A percentile compares a stretch with the other conserved stretches of the same genome.
phyloP scores from a whole-genome alignment of 345 rosid genomes.

The Pistacia vera region DNA sequence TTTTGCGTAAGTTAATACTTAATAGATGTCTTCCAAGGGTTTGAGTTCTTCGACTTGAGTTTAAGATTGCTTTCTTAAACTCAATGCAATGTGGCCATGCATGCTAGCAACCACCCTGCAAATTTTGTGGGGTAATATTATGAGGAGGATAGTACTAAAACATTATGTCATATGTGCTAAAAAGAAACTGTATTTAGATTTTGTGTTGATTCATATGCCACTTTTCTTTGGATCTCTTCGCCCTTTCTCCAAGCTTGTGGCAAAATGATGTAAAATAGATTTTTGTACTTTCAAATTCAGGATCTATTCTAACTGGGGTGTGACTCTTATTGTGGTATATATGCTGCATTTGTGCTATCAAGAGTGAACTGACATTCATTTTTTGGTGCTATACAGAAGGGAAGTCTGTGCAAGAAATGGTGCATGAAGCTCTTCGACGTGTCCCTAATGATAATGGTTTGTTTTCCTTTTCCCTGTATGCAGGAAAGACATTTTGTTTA shows the following conservation, averaged over 20 bases:
- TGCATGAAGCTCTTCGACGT: slow-evolving; percentile 84
- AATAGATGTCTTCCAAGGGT: slow-evolving; percentile 12
- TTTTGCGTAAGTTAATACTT: slow-evolving; percentile 74
- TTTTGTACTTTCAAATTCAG: slow-evolving; percentile 1
- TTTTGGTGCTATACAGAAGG: slow-evolving; percentile 66
- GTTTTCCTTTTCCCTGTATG: slow-evolving; percentile 28
- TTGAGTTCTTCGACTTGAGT: slow-evolving; percentile 14
- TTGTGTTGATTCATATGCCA: neutral
- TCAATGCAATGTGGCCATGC: slow-evolving; percentile 2
- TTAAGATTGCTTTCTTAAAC: slow-evolving; percentile 15
- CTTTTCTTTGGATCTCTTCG: neutral
- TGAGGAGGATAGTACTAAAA: neutral
- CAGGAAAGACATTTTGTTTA: slow-evolving; percentile 20
- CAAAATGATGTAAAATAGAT: slow-evolving; percentile 10
- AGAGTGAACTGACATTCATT: slow-evolving; percentile 12
- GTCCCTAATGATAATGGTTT: slow-evolving; percentile 82
- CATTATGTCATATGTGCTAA: slow-evolving; percentile 1
- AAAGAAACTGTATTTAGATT: neutral
- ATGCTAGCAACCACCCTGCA: neutral
- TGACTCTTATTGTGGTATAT: slow-evolving; percentile 6
- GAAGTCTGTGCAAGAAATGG: slow-evolving; percentile 97
- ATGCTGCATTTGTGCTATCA: slow-evolving; percentile 2
- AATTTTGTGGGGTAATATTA: neutral
- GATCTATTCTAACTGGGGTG: slow-evolving; percentile 6
- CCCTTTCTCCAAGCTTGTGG: neutral